Evolutionary conservation across 2,329 filamentous ascomycete species (phyloP), one percentile per base, ranked within the genome.

Genomic region (Furcasterigmium sp.): DNA sequence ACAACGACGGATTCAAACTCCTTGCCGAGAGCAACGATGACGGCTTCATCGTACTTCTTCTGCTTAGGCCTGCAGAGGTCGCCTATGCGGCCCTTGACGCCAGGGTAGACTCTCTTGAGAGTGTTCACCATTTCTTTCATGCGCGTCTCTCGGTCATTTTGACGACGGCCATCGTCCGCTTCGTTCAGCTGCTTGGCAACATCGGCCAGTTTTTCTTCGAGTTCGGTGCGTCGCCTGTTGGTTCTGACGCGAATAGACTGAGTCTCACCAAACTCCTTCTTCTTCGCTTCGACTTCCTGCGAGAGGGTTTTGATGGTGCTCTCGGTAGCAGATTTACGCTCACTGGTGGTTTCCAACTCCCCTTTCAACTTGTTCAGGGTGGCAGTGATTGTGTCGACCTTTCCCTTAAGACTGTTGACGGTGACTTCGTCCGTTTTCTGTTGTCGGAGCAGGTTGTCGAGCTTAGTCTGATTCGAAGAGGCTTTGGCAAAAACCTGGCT

Each of bases 1-100:
- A 97, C 91, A 39, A 98, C 82, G 35, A 98, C 85, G 0, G 91
- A 87, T 61, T 98, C 91, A 60, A 95, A 95, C 58, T 97, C 87
- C 43, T 88, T 82, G 40, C 93, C 93, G 4, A 98, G 78, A 7
- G 95, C 90, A 18, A 89, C 94, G 55, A 88, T 89, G 50, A 98
- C 87, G 37, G 93, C 93, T 53, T 93, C 88, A 50, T 93, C 87
- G 57, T 84, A 98, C 62, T 96, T 97, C 67, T 95, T 96, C 68
- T 96, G 89, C 64, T 96, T 97, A 2, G 93, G 91, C 52, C 88
- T 91, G 69, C 93, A 96, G 34, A 98, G 78, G 51, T 95, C 89
- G 49, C 89, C 88, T 37, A 97, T 80, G 37, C 91, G 84, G 17
- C 93, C 93, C 52, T 87, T 87, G 36, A 98, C 91, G 37, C 91